These are phyloP conservation scores for Aureobasidium sp. DNA, from an alignment of 2,329 filamentous ascomycete species.

Conservation along the genomic window DNA sequence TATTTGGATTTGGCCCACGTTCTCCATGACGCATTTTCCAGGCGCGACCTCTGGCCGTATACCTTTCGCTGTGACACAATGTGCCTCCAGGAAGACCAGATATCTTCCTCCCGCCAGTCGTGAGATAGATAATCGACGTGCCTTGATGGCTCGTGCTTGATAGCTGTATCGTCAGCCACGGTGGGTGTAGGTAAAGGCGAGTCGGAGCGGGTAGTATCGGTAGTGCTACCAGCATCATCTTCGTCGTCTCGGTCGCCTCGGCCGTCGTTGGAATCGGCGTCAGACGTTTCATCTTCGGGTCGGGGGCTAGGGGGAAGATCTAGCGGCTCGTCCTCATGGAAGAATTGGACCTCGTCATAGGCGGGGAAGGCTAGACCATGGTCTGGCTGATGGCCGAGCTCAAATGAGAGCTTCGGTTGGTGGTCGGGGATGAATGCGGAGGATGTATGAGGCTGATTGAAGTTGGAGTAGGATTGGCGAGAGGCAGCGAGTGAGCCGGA, in stretches of 20 bases:
- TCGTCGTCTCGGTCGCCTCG: slow-evolving; percentile 30
- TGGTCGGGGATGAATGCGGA: slow-evolving; percentile 56
- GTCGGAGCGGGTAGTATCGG: slow-evolving; percentile 49
- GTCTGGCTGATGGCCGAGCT: slow-evolving; percentile 45
- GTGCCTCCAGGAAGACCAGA: slow-evolving; percentile 95
- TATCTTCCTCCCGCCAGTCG: slow-evolving; percentile 89
- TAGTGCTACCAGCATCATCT: slow-evolving; percentile 40
- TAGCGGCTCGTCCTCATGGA: slow-evolving; percentile 20
- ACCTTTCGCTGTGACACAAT: slow-evolving; percentile 71
- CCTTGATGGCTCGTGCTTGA: slow-evolving; percentile 66
- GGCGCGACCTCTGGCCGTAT: slow-evolving; percentile 69
- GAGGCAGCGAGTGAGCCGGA: slow-evolving; percentile 18
- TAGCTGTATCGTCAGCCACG: slow-evolving; percentile 71
- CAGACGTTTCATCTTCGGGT: slow-evolving; percentile 10
- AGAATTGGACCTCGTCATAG: slow-evolving; percentile 28
- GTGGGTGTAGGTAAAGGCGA: slow-evolving; percentile 49
- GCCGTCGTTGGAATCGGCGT: slow-evolving; percentile 27
- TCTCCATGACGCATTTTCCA: slow-evolving; percentile 96
- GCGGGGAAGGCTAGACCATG: slow-evolving; percentile 37
- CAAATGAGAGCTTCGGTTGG: slow-evolving; percentile 54
- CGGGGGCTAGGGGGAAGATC: slow-evolving; percentile 30
- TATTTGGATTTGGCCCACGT: slow-evolving; percentile 94
- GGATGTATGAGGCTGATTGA: slow-evolving; percentile 26
- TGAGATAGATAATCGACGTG: slow-evolving; percentile 96
- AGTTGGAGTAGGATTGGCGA: slow-evolving; percentile 22